Base-by-base conservation (phyloP, 202 grass and related monocot species). In the Carex sylvatica region DNA sequence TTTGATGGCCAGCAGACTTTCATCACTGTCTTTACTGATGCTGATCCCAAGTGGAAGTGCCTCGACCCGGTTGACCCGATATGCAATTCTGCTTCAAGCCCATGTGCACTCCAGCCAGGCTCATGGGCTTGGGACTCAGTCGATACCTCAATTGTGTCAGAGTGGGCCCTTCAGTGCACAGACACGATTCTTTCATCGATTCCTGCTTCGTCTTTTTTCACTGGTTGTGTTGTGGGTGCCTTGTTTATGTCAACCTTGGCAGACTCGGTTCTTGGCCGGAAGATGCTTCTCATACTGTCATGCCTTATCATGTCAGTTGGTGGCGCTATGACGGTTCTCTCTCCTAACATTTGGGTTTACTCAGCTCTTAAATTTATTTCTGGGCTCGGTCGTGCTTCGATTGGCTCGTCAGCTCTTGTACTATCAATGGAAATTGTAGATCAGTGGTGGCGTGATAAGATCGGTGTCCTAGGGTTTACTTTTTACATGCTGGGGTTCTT, bases 1-100 rank as follows among this genome's bases (percentile, higher is more conserved):
- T 82, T 82, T 16, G 85, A 87, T 62, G 85, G 63, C 20, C 85
- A 87, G 59, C 85, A 87, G 26, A 87, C 85, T 42, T 87, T 87
- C 79, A 87, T 87, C 77, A 82, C 70, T 52, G 79, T 87, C 58
- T 87, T 82, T 65, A 82, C 78, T 8, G 85, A 87, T 46, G 79
- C 54, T 6, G 79, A 86, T 20, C 85, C 78, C 22, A 14, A 31
- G 0, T 86, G 85, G 85, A 55, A 85, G 15, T 85, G 73, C 61
- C 63, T 55, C 61, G 9, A 66, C 61, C 44, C 46, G 4, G 11
- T 33, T 12, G 24, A 59, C 33, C 16, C 14, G 9, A 78, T 59
- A 31, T 78, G 74, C 64, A 8, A 58, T n/a, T 83, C 80, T 33
- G 22, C 82, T 42, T 44, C 31, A 2, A 83, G 22, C 10, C 82